Evolutionary conservation across 768 basidiomycete genomes (phyloP).

Genomic region (Epithele typhae): DNA sequence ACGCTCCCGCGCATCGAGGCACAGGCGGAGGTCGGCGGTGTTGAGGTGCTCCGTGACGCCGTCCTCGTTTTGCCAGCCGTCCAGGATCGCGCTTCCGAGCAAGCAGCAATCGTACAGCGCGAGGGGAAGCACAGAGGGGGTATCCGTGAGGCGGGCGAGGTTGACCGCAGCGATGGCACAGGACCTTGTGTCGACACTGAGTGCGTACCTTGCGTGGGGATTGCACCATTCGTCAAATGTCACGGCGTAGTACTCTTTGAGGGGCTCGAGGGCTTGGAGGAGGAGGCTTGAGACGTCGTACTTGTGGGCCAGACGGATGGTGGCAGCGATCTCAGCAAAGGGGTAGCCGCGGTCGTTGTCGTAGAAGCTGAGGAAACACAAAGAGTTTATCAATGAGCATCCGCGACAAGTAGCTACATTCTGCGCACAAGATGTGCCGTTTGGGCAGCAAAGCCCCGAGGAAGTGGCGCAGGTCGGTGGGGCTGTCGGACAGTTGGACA

Average conservation of each 20-base stretch:
- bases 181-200: not conserved
- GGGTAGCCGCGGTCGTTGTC: not conserved
- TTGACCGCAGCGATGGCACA: constrained; percentile 1
- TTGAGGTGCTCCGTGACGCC: not conserved
- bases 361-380: not conserved
- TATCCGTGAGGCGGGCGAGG: constrained; percentile 4
- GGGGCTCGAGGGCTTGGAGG: not conserved
- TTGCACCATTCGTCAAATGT: not conserved
- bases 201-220: not conserved
- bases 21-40: not conserved
- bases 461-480: constrained; percentile 1
- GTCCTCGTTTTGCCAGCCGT: not conserved
- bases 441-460: constrained; percentile 9
- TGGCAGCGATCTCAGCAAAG: not conserved
- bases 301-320: not conserved
- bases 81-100: not conserved
- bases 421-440: not conserved
- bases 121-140: not conserved
- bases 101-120: constrained; percentile 3
- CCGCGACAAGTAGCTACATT: no score
- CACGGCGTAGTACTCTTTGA: not conserved
- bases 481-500: not conserved
- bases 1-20: not conserved
- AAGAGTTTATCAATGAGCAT: no score
- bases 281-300: constrained; percentile 1